These are phyloP conservation scores for Apiotrichum gracile DNA, from an alignment of 1,284 basidiomycete species.

Conservation along the genomic window DNA sequence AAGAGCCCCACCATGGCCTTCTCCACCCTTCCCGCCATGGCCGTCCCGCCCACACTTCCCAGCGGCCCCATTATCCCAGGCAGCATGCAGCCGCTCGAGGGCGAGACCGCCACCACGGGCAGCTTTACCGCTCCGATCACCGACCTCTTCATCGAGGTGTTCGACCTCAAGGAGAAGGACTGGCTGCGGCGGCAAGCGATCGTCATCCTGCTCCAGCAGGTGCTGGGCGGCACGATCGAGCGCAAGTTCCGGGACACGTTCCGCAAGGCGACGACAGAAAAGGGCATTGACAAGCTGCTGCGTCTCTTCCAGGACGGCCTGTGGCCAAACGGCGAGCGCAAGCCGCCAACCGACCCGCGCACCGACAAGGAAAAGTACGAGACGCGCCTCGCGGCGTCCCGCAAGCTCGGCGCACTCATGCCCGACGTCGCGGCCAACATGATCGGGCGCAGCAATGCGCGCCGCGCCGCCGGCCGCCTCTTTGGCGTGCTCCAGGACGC, in stretches of 20 bases:
- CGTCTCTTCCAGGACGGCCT: constrained; percentile 62
- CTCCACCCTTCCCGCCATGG: background rate
- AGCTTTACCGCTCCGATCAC: constrained; percentile 90
- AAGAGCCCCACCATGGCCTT: background rate
- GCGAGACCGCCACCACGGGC: constrained; percentile 69
- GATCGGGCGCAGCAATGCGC: constrained; percentile 89
- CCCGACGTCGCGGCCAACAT: constrained; percentile 93
- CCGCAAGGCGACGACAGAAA: constrained; percentile 57
- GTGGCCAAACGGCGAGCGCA: constrained; percentile 76
- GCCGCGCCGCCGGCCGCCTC: constrained; percentile 79
- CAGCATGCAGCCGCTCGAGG: constrained; percentile 61
- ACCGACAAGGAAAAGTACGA: constrained; percentile 70
- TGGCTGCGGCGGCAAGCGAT: constrained; percentile 96
- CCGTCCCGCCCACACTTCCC: background rate
- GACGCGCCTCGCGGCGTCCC: constrained; percentile 76
- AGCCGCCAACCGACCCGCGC: constrained; percentile 58
- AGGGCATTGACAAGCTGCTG: constrained; percentile 63
- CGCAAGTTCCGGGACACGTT: constrained; percentile 72
- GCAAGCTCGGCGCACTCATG: constrained; percentile 70
- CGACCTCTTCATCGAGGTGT: constrained; percentile 83
- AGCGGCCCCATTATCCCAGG: background rate
- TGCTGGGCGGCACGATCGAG: constrained; percentile 91
- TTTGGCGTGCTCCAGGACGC: constrained; percentile 90
- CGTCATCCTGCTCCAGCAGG: constrained; percentile 90
- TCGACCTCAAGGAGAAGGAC: constrained; percentile 89